Conservation (phyloP, 2,329 filamentous ascomycete species). For the Alternaria metachromatica region DNA sequence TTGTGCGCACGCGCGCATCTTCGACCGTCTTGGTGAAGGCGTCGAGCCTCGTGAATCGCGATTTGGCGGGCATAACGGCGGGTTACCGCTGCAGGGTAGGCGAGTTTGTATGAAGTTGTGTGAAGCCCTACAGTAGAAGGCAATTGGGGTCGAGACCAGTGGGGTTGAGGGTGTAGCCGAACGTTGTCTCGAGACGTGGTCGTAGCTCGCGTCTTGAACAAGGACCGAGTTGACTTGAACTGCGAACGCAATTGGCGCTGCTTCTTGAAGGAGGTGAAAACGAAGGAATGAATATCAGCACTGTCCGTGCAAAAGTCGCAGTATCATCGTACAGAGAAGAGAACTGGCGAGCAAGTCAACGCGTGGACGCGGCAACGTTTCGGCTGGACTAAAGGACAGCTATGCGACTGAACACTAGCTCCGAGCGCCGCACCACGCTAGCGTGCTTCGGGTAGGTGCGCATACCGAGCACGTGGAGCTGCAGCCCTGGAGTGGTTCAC, state of each 20-base stretch:
- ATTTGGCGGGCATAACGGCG: slow-evolving; percentile 79
- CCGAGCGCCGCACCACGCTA: slow-evolving; percentile 22
- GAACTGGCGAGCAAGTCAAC: slow-evolving; percentile 22
- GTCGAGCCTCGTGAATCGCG: slow-evolving; percentile 93
- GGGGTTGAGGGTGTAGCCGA: slow-evolving; percentile 15
- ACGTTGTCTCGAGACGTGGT: slow-evolving; percentile 11
- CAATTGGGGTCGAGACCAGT: slow-evolving; percentile 17
- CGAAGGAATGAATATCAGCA: slow-evolving; percentile 31
- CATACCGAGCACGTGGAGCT: slow-evolving; percentile 20
- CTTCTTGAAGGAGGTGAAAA: neutral
- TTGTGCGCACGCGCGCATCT: slow-evolving; percentile 94
- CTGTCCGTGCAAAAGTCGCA: slow-evolving; percentile 28
- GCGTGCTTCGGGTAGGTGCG: slow-evolving; percentile 18
- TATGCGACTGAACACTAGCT: slow-evolving; percentile 33
- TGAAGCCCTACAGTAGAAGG: slow-evolving; percentile 5
- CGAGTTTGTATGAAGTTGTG: neutral
- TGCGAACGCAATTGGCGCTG: slow-evolving; percentile 22
- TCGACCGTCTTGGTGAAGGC: slow-evolving; percentile 99
- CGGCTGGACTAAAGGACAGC: slow-evolving; percentile 43
- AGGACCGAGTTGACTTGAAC: slow-evolving; percentile 4
- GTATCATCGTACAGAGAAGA: slow-evolving; percentile 33
- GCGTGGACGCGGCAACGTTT: slow-evolving; percentile 31
- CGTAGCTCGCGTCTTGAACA: slow-evolving; percentile 7
- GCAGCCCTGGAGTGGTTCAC: neutral
- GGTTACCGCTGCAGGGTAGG: slow-evolving; percentile 19